Conservation (phyloP, 2,329 filamentous ascomycete genomes). For the Exophiala viscosa region DNA sequence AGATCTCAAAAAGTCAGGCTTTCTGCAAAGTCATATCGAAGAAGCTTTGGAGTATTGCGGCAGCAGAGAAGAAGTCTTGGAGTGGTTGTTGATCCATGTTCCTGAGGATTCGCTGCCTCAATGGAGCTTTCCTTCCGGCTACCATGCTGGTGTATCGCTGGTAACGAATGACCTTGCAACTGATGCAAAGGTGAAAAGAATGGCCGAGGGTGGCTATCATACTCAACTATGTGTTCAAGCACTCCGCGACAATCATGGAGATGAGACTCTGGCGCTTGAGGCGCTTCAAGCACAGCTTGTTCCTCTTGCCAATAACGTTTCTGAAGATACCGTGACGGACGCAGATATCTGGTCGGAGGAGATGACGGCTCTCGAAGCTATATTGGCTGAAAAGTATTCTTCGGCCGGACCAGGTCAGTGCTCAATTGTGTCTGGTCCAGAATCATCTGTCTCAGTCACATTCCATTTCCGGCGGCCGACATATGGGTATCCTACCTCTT, state of each 20-base stretch:
- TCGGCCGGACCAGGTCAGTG: constrained; percentile 61
- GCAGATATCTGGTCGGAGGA: constrained; percentile 76
- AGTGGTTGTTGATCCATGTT: constrained; percentile 95
- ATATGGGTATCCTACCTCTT: constrained; percentile 60
- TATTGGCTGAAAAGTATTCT: constrained; percentile 72
- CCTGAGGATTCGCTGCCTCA: constrained; percentile 93
- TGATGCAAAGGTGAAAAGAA: constrained; percentile 76
- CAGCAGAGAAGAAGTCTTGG: constrained; percentile 84
- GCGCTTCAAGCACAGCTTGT: constrained; percentile 67
- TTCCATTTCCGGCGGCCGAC: constrained; percentile 69
- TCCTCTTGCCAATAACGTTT: constrained; percentile 15
- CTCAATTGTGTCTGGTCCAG: constrained; percentile 60
- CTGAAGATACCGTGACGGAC: constrained; percentile 26
- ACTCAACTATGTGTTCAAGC: constrained; percentile 75
- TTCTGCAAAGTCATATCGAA: constrained; percentile 82
- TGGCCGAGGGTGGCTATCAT: constrained; percentile 80
- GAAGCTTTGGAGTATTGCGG: constrained; percentile 86
- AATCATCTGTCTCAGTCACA: constrained; percentile 7
- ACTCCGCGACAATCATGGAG: constrained; percentile 64
- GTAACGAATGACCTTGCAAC: constrained; percentile 75
- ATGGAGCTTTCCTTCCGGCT: constrained; percentile 89
- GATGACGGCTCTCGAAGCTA: constrained; percentile 75
- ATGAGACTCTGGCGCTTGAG: constrained; percentile 75
- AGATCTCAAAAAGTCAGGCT: constrained; percentile 74
- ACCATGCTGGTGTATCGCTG: constrained; percentile 83